Conservation (phyloP, 192 early-diverging fungal genomes). For the Phlyctochytrium planicorne region DNA sequence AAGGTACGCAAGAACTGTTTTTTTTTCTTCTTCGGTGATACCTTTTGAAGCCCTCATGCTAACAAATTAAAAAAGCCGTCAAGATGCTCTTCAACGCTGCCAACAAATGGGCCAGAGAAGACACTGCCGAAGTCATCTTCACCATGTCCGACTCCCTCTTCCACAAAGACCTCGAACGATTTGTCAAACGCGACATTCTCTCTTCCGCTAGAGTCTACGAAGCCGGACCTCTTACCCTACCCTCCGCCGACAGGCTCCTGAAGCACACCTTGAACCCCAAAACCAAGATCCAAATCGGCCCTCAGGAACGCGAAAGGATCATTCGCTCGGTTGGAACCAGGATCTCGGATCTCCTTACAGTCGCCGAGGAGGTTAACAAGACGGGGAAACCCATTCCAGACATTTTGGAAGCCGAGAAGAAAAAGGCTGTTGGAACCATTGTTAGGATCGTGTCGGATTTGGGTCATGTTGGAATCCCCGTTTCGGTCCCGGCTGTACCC, state of each 20-base stretch:
- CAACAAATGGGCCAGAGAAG: constrained; percentile 29
- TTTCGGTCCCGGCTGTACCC: too few relatives aligned
- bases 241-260: constrained; percentile 12
- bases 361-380: constrained; percentile 20
- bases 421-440: too few relatives aligned
- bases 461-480: too few relatives aligned
- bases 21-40: too few relatives aligned
- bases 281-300: not conserved
- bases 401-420: too few relatives aligned
- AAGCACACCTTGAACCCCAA: not conserved
- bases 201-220: constrained; percentile 15
- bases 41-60: too few relatives aligned
- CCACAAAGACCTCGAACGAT: not conserved
- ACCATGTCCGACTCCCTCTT: constrained; percentile 5
- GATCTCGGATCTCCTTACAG: constrained; percentile 16
- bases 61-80: constrained; percentile 4
- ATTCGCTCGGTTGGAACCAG: constrained; percentile 10
- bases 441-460: too few relatives aligned
- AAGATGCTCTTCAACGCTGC: constrained; percentile 29
- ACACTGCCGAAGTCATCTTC: constrained; percentile 24
- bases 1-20: too few relatives aligned
- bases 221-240: constrained; percentile 7
- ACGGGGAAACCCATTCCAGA: too few relatives aligned
- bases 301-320: constrained; percentile 2
- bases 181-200: constrained; percentile 13